Evolutionary conservation across 1,284 basidiomycete species (phyloP), one percentile per base, ranked within the genome.

Genomic region (Peniophora sp.): DNA sequence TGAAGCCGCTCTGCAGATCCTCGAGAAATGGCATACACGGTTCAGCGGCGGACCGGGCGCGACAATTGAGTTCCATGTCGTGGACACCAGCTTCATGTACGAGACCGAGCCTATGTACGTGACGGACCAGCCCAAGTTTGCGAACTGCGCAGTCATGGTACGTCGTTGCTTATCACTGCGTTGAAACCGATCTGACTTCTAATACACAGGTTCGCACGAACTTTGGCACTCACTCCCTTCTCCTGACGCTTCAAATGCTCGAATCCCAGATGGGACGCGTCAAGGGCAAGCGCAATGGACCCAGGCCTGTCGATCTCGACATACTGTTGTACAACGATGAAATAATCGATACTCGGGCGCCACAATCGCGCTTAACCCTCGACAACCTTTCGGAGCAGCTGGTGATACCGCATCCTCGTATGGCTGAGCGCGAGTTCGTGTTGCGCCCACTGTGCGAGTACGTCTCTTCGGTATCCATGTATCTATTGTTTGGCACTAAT

Each of bases 81-180:
- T 88, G 23, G 77, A 91, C 58, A 95, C 92, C 0, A 94, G 92
- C 62, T 92, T 95, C 68, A 67, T 99, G 69, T 99, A 99, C 65
- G 89, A 97, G 68, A 95, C 89, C 17, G 76, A 85, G 19, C 93
- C 97, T 0, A 98, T 98, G 97, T 99, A 99, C 66, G 84, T 96
- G 22, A 79, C 79, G 16, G 85, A 97, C 55, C 96, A 99, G 65
- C 89, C 89, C 22, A 69, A 74, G 25, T 99, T 99, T 68, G 78
- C 91, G 55, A 99, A 99, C 63, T 91, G 90, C 52, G 92, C 89
- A 9, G 89, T 94, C 57, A 74, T 93, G 67, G 92, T 96, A 54
- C 56, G 83, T 69, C 16, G 41, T 22, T 52, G 44, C 24, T 2
- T 43, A 19, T 50, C 22, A 49, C 41, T 22, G 47, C 45, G 41